phyloP scores from a whole-genome alignment of 1,284 basidiomycete genomes.

The Xerocomus nothofagi region DNA sequence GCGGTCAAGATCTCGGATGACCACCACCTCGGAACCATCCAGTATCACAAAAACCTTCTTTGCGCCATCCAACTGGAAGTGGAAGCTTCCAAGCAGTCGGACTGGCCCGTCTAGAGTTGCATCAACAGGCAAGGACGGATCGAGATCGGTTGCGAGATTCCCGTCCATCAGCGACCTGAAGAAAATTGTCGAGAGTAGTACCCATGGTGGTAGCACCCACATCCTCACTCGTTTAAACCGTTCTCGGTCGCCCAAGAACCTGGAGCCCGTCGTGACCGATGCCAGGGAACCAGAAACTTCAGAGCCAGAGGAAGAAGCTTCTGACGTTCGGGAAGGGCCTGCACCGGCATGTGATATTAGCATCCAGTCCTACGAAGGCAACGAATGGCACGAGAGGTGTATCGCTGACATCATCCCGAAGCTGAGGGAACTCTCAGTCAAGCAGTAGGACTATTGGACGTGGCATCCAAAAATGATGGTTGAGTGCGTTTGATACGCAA shows the following conservation, averaged over 20 bases:
- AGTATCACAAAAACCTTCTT: background rate
- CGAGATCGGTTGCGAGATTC: background rate
- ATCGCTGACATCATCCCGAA: constrained; percentile 31
- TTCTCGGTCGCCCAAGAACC: background rate
- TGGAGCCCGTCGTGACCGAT: background rate
- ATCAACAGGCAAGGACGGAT: background rate
- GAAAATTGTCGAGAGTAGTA: background rate
- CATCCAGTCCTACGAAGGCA: constrained; percentile 15
- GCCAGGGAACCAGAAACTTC: background rate
- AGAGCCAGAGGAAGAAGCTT: background rate
- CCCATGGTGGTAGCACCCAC: background rate
- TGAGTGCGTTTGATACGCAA: background rate
- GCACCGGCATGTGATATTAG: constrained; percentile 8
- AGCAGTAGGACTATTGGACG: constrained; percentile 6
- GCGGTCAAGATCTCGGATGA: background rate
- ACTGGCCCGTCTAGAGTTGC: constrained; percentile 9
- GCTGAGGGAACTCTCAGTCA: constrained; percentile 26
- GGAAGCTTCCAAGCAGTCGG: constrained; percentile 29
- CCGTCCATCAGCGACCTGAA: background rate
- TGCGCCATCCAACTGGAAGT: constrained; percentile 6
- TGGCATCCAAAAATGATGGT: background rate
- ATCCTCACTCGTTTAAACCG: background rate
- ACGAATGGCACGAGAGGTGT: constrained; percentile 26
- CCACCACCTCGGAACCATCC: constrained; percentile 7
- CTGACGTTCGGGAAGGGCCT: background rate